Conservation (phyloP, 2,329 filamentous ascomycete genomes). For the Apiospora rasikravindrae region DNA sequence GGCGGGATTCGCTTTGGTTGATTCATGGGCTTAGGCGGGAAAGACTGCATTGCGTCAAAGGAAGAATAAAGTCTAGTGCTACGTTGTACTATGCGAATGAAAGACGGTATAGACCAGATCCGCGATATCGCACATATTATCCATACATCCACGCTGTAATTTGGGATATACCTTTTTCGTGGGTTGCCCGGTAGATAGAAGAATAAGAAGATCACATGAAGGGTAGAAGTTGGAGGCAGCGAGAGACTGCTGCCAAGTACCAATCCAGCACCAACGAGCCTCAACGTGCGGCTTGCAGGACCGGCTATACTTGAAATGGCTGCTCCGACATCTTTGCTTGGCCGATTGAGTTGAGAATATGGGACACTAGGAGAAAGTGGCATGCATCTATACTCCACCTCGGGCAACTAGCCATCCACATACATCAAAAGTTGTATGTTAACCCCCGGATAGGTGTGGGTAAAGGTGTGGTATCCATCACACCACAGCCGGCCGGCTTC, state of each 20-base stretch:
- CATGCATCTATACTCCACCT: slow-evolving; percentile 10
- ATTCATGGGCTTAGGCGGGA: neutral
- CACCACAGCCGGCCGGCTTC: slow-evolving; percentile 5
- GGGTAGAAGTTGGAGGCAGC: neutral
- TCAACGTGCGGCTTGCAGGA: slow-evolving; percentile 1
- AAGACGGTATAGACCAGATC: neutral
- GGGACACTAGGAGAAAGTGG: neutral
- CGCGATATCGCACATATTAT: neutral
- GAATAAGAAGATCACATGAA: neutral
- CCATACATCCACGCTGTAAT: neutral
- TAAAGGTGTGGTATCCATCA: neutral
- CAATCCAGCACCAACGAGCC: neutral
- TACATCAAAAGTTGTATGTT: neutral
- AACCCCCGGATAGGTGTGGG: neutral
- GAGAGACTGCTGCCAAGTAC: neutral
- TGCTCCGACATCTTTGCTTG: slow-evolving; percentile 1
- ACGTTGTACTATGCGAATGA: too few relatives aligned
- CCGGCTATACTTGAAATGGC: neutral
- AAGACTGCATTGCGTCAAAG: neutral
- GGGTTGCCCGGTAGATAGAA: neutral
- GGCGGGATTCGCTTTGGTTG: slow-evolving; percentile 54
- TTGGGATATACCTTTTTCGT: neutral
- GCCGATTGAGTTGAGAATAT: neutral
- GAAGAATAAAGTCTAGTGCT: too few relatives aligned
- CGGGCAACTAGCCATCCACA: neutral